Evolutionary conservation across 805 yeast species (phyloP).

Genomic region (Cyberlindnera euphorbiiphila): DNA sequence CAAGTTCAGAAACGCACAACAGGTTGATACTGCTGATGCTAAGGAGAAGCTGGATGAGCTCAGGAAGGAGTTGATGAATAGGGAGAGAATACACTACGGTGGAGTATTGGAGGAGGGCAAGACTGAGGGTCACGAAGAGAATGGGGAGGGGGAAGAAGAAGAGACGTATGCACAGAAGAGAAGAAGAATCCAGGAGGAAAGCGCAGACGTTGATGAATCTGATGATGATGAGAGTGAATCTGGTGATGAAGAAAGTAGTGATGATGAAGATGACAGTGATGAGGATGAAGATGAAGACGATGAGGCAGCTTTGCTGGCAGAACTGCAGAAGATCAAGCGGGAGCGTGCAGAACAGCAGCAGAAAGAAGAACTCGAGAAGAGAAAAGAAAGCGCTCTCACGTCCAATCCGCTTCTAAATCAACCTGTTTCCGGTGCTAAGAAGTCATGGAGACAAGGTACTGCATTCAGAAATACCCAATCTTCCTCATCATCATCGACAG

Average conservation of each 20-base stretch:
- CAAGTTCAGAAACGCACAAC: conserved; percentile 37
- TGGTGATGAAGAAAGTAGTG: not conserved
- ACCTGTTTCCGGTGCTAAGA: conserved; percentile 15
- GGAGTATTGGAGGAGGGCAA: not conserved
- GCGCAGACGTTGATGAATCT: conserved; percentile 30
- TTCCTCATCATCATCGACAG: conserved; percentile 15
- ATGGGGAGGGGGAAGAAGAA: conserved; percentile 12
- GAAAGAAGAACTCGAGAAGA: conserved; percentile 27
- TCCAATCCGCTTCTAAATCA: conserved; percentile 28
- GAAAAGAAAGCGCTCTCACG: conserved; percentile 21
- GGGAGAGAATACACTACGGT: conserved; percentile 20
- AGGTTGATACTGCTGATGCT: conserved; percentile 6
- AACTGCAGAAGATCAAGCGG: conserved; percentile 36
- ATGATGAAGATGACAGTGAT: conserved; percentile 31
- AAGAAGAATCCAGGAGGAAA: conserved; percentile 29
- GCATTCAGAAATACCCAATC: conserved; percentile 28
- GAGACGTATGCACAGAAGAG: conserved; percentile 16
- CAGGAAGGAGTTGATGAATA: conserved; percentile 16
- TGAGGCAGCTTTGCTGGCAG: conserved; percentile 40
- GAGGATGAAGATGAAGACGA: conserved; percentile 37
- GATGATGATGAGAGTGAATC: conserved; percentile 31
- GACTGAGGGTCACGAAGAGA: not conserved
- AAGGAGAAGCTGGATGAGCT: conserved; percentile 21
- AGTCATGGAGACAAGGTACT: conserved; percentile 35
- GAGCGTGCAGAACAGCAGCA: conserved; percentile 30